Evolutionary conservation across 306 rosid species (phyloP).

Genomic region (Senna tora): DNA sequence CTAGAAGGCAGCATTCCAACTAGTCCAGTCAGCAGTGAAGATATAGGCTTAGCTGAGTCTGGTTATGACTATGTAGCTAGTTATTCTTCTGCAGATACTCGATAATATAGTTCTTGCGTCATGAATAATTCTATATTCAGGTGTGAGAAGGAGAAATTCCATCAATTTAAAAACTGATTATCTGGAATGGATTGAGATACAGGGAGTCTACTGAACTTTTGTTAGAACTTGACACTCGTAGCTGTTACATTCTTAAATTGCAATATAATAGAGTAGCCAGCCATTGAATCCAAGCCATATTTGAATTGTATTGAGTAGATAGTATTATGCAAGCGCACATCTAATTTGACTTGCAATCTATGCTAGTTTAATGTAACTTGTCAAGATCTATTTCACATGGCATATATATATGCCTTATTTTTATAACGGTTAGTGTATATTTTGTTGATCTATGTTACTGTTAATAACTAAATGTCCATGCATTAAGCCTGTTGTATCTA

Average conservation of each 20-base stretch:
- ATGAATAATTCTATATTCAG: slow-evolving; percentile 27
- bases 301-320: not conserved
- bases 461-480: not conserved
- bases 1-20: slow-evolving; percentile 16
- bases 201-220: slow-evolving; percentile 6
- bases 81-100: slow-evolving; percentile 31
- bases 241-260: not conserved
- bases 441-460: not conserved
- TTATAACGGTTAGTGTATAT: not conserved
- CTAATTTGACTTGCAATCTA: not conserved
- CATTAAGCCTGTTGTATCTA: not conserved
- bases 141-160: slow-evolving; percentile 15
- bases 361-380: not conserved
- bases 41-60: slow-evolving; percentile 27
- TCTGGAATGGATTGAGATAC: slow-evolving; percentile 30
- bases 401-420: not conserved
- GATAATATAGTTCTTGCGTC: slow-evolving; percentile 30
- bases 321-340: not conserved
- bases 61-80: slow-evolving; percentile 28
- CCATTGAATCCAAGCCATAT: not conserved
- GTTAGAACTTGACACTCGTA: slow-evolving; percentile 24
- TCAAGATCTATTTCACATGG: not conserved
- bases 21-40: slow-evolving; percentile 28
- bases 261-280: slow-evolving; percentile 2
- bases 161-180: slow-evolving; percentile 19